Evolutionary conservation across 768 basidiomycete species (phyloP).

Genomic region (Steccherinum ochraceum): DNA sequence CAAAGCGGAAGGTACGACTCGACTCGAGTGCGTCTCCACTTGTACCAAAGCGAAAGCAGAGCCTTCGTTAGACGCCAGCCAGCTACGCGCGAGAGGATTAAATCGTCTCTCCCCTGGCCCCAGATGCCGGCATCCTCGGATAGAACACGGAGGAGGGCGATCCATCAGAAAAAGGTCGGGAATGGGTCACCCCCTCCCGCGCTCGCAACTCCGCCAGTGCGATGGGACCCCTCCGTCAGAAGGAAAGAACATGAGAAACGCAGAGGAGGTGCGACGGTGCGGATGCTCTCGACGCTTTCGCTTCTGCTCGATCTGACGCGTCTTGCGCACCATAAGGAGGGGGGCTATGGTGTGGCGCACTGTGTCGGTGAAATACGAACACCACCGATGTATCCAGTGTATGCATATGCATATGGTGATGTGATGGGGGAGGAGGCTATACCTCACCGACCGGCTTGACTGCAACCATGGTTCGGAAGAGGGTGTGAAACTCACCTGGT

Average conservation of each 20-base stretch:
- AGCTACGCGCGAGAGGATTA: no score
- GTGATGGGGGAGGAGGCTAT: neutral
- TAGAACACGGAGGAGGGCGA: no score
- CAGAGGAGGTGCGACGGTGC: neutral
- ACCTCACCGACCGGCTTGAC: neutral
- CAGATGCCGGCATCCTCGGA: neutral
- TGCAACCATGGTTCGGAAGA: neutral
- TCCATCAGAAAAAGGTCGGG: neutral
- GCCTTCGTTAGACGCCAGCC: no score
- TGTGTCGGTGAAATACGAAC: neutral
- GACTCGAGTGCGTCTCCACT: no score
- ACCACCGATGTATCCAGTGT: neutral
- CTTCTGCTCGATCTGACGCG: no score
- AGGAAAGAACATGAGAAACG: neutral
- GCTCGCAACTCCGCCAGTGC: no score
- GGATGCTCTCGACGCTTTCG: neutral
- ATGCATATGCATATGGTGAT: no score
- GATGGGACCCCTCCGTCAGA: no score
- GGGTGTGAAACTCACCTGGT: slow-evolving; percentile 40
- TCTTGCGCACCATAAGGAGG: neutral
- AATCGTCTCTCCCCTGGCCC: neutral
- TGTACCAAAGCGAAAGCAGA: no score
- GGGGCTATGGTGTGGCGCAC: neutral
- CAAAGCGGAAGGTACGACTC: neutral
- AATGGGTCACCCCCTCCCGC: no score